These are phyloP conservation scores for Paradendryphiella salina DNA, from an alignment of 2,329 filamentous ascomycete genomes.

Conservation along the genomic window DNA sequence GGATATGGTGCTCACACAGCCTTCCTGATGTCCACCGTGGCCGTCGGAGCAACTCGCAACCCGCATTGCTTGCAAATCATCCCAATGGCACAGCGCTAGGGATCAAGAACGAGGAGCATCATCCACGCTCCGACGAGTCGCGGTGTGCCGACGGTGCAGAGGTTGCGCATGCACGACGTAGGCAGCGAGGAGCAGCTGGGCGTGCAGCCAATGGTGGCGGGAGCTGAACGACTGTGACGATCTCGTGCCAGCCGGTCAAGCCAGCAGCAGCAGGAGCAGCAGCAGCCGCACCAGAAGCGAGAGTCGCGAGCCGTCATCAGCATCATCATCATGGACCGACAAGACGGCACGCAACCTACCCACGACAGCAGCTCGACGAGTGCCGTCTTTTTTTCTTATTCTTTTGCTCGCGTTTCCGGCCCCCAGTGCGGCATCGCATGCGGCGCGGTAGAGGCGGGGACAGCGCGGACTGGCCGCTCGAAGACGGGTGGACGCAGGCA, in stretches of 20 bases:
- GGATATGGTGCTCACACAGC: constrained; percentile 30
- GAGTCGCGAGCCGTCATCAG: no score
- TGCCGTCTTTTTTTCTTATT: neutral
- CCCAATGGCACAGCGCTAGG: constrained; percentile 24
- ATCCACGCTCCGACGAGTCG: constrained; percentile 23
- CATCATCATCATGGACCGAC: neutral
- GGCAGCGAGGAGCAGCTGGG: constrained; percentile 2
- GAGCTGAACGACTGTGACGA: neutral
- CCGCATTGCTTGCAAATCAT: constrained; percentile 1
- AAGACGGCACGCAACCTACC: constrained; percentile 12
- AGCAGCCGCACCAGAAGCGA: no score
- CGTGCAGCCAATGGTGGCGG: constrained; percentile 18
- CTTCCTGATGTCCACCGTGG: constrained; percentile 19
- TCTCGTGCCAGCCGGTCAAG: constrained; percentile 9
- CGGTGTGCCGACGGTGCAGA: constrained; percentile 25
- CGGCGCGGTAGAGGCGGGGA: constrained; percentile 8
- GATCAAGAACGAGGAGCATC: constrained; percentile 8
- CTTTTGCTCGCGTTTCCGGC: constrained; percentile 5
- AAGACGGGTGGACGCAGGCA: neutral
- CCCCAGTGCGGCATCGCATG: constrained; percentile 15
- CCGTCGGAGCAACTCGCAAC: constrained; percentile 6
- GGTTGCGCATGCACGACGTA: constrained; percentile 31
- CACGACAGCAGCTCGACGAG: constrained; percentile 5
- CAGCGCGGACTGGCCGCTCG: neutral
- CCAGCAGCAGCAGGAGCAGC: neutral